Conservation (phyloP, 495 filamentous ascomycete species). For the Saxispiralis lemnorum region DNA sequence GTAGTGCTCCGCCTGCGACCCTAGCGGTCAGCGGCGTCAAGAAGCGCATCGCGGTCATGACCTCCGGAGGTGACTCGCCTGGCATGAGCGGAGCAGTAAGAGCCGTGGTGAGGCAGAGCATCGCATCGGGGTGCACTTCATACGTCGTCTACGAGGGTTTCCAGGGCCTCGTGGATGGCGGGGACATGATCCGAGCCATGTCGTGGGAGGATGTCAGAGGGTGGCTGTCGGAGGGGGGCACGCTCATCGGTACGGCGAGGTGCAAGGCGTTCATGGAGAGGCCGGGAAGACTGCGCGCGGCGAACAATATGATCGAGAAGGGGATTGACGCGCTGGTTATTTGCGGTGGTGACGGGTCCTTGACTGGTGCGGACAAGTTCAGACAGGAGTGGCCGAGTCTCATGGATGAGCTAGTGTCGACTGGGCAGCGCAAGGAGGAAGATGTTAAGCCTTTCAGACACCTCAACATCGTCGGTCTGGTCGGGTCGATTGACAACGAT, state of each 20-base stretch:
- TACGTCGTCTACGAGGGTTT: conserved; percentile 92
- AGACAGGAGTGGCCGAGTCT: conserved; percentile 78
- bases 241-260: conserved; percentile 86
- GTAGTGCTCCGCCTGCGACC: conserved; percentile 5
- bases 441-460: conserved; percentile 56
- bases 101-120: conserved; percentile 83
- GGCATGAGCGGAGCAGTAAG: conserved; percentile 95
- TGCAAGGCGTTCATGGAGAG: conserved; percentile 81
- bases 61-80: conserved; percentile 89
- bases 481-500: conserved; percentile 97
- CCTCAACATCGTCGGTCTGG: conserved; percentile 88
- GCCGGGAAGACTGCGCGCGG: conserved; percentile 58
- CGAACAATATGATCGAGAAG: conserved; percentile 79
- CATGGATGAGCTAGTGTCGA: conserved; percentile 61
- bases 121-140: conserved; percentile 69
- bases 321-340: conserved; percentile 95
- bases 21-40: conserved; percentile 19
- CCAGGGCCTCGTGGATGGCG: conserved; percentile 81
- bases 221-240: conserved; percentile 86
- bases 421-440: conserved; percentile 45
- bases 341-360: conserved; percentile 90
- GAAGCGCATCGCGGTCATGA: conserved; percentile 87
- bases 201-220: conserved; percentile 91
- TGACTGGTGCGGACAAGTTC: conserved; percentile 92
- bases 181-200: conserved; percentile 70